Base-by-base conservation (phyloP, 2,329 filamentous ascomycete species). In the Chrysosporium keratinophilum region DNA sequence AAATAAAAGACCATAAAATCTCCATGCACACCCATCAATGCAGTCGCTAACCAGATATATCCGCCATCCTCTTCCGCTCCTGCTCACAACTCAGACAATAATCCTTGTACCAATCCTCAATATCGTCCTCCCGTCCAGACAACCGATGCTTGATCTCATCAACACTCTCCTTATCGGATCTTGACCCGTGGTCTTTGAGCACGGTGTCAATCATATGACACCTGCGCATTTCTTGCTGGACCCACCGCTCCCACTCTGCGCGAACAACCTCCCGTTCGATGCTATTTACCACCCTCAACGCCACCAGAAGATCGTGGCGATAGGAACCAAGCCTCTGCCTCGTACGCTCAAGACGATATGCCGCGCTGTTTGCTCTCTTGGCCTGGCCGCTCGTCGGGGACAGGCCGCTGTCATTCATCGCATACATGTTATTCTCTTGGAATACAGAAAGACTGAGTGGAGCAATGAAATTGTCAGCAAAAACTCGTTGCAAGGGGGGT, bases 241-340 rank as follows among this genome's bases (percentile, higher is more conserved):
- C 77, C 90, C 91, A 98, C 59, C 87, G 87, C 72, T 95, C 90
- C 84, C 89, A 98, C 68, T 96, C 91, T 0, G 85, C 85, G 63
- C 82, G 80, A 52, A 97, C 70, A 67, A 95, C 84, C 68, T 96
- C 89, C 55, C 80, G 78, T 74, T 97, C 93, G 28, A 97, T 82
- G 54, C 79, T 84, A 69, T 97, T 96, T 57, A 97, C 84, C 1
- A 96, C 81, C 3, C 90, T 82, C 74, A 97, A 82, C 4, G 90
- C 89, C 4, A 98, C 90, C 1, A 97, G 73, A 17, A 98, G 75
- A 65, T 97, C 89, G 67, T 98, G 88, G 2, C 93, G 79, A 67
- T 96, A 93, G 1, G 81, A 76, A 0, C 87, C 91, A 0, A 98
- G 79, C 20, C 84, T 80, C 69, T 95, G 87, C 9, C 91, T 80